Evolutionary conservation across 768 basidiomycete species (phyloP), one percentile per base, ranked within the genome.

Genomic region (Collybia sordida): DNA sequence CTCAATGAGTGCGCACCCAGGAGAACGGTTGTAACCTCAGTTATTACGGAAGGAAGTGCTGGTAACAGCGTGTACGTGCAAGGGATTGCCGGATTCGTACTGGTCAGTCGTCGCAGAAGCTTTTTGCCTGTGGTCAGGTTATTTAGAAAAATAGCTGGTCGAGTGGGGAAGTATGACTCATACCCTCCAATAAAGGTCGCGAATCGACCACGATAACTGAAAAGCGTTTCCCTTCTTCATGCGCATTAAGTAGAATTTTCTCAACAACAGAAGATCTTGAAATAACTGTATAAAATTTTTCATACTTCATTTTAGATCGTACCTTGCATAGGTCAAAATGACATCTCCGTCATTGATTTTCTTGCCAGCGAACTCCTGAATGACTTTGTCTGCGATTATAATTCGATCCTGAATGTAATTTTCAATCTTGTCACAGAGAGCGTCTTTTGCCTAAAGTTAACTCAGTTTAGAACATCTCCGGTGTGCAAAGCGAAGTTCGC

Each of bases 321-420:
- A 93, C 93, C 93, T 82, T 21, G 94, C 94, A 69, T 91, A 99
- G 12, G 94, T 95, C 37, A 99, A 74, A 45, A 99, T 84, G 25
- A 90, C 86, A 69, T 97, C 94, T 6, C 90, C 93, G 56, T 97
- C 85, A 58, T 92, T 91, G 62, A 99, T 98, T 73, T 98, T 98
- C 61, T 86, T 90, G 41, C 85, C 83, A 0, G 94, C 93, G 45
- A 86, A 81, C 53, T 89, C 85, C 63, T 91, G 85, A 42, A 99
- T 98, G 45, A 98, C 91, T 63, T 94, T 83, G 68, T 90, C 96
- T 2, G 97, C 97, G 39, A 91, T 78, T 54, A 91, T 85, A 58
- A 99, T 97, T 39, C 94, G 82, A 69, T 98, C 96, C 22, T 87
- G 85, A 62, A 98, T 90, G 65, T 96, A 99, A 49, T 85, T 83